phyloP scores from a whole-genome alignment of 2,329 filamentous ascomycete genomes.

The Cladosporium oxysporum region DNA sequence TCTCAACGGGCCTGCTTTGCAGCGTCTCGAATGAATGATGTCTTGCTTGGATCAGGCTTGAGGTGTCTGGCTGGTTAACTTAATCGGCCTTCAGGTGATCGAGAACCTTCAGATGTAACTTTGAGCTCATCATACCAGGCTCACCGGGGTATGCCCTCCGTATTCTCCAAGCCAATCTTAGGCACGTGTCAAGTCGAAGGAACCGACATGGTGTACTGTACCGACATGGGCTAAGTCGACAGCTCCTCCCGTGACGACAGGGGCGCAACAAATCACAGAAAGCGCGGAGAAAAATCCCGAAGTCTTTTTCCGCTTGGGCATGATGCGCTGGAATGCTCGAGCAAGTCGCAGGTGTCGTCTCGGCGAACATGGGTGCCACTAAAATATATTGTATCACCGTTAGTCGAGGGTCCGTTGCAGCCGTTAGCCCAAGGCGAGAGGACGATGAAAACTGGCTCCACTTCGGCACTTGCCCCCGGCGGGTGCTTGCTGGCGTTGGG shows the following conservation, averaged over 20 bases:
- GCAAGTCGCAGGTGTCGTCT: not conserved
- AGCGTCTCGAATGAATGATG: not conserved
- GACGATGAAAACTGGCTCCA: not conserved
- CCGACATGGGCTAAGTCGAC: not conserved
- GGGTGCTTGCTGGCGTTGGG: not conserved
- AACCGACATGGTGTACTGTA: not conserved
- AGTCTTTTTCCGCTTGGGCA: not conserved
- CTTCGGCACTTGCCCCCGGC: not conserved
- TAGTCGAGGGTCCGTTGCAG: constrained; percentile 1
- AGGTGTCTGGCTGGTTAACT: not conserved
- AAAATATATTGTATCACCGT: constrained; percentile 1
- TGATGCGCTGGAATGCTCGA: not conserved
- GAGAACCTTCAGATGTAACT: not conserved
- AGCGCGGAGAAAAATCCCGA: not conserved
- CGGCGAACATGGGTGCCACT: not conserved
- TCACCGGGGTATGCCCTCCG: not conserved
- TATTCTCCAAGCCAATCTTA: not conserved
- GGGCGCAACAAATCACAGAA: not conserved
- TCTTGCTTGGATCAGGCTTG: not conserved
- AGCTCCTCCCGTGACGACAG: not conserved
- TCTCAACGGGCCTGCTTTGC: not conserved
- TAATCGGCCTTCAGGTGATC: not conserved
- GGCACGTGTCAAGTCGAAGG: constrained; percentile 3
- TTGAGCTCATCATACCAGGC: not conserved
- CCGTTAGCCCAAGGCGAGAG: not conserved